Percentiles rank a stretch among this genome's conserved stretches.
Conservation (phyloP, 768 basidiomycete genomes). For the Kwoniella botswanensis region DNA sequence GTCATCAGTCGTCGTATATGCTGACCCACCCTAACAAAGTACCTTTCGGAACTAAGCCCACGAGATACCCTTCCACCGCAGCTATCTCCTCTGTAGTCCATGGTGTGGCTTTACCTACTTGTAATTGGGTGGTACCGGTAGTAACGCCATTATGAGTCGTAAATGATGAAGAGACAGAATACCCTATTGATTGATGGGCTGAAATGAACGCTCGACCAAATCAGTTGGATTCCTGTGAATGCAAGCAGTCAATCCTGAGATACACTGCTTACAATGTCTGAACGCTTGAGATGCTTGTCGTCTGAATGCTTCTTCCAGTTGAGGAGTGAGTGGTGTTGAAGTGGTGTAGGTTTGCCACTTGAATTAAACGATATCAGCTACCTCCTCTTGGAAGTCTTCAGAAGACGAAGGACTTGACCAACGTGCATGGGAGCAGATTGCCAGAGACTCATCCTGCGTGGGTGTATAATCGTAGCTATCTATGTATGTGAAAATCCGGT, state of each 20-base stretch:
- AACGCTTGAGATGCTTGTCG: constrained; percentile 13
- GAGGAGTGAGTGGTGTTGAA: constrained; percentile 3
- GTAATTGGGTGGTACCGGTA: constrained; percentile 1
- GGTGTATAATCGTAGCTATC: not conserved
- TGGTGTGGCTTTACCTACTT: constrained; percentile 19
- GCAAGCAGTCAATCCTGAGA: no score
- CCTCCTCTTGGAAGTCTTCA: no score
- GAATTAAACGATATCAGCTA: not conserved
- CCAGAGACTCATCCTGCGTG: not conserved
- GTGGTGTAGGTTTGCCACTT: constrained; percentile 22
- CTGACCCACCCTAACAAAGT: constrained; percentile 1
- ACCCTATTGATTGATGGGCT: constrained; percentile 15
- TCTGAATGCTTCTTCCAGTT: constrained; percentile 18
- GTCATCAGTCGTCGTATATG: no score
- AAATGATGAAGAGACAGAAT: constrained; percentile 10
- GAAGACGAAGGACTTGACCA: not conserved
- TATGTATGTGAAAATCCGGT: no score
- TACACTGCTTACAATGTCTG: not conserved
- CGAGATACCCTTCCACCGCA: constrained; percentile 11
- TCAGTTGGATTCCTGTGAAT: no score
- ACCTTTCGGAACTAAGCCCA: constrained; percentile 1
- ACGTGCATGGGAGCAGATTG: constrained; percentile 13
- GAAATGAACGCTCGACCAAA: no score
- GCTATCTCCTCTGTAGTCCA: constrained; percentile 8
- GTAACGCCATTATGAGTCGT: constrained; percentile 15